Percentiles rank a stretch among this genome's conserved stretches.
Evolutionary conservation across 495 filamentous ascomycete species (phyloP).

Genomic region (Letharia lupina): DNA sequence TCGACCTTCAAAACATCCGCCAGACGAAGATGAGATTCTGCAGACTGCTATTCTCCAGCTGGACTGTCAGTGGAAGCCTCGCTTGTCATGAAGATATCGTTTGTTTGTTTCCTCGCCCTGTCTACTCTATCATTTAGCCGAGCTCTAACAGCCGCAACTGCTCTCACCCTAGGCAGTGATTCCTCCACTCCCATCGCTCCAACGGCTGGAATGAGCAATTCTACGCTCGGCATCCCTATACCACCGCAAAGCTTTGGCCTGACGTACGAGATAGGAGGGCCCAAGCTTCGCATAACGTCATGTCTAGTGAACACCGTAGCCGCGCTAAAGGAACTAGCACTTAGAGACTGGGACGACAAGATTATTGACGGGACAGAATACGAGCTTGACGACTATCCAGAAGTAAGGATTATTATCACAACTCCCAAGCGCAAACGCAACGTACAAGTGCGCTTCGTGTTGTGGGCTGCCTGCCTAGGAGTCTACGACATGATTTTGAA

Average conservation of each 20-base stretch:
- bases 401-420: neutral
- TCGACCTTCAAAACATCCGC: neutral
- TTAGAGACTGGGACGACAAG: slow-evolving; percentile 1
- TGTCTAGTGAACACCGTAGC: slow-evolving; percentile 2
- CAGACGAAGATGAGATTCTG: no score
- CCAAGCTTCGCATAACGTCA: slow-evolving; percentile 4
- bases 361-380: slow-evolving; percentile 2
- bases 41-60: neutral
- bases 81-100: neutral
- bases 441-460: neutral
- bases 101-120: neutral
- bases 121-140: neutral
- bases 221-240: neutral
- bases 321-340: slow-evolving; percentile 3
- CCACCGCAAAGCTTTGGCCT: neutral
- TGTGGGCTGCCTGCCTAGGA: slow-evolving; percentile 4
- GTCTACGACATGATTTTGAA: neutral
- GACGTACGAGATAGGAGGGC: slow-evolving; percentile 5
- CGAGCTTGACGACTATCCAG: neutral
- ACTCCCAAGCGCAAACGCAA: neutral
- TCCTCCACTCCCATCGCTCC: neutral
- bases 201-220: neutral
- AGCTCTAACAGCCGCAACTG: neutral
- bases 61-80: neutral
- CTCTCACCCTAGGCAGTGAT: neutral